phyloP scores from a whole-genome alignment of 179 eudicot species.

The Drosera spatulata region DNA sequence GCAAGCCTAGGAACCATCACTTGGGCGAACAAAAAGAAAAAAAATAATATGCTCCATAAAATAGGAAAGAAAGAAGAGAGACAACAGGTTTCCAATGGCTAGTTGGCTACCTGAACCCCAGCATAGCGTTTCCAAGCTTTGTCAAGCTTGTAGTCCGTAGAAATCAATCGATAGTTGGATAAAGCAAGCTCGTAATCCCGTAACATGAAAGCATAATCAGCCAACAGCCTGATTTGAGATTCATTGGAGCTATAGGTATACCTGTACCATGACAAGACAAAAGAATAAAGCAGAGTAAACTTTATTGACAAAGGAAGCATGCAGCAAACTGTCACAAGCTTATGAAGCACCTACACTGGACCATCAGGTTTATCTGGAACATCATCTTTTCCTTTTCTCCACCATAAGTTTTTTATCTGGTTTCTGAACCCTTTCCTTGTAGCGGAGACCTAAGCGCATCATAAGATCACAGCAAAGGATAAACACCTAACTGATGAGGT shows the following conservation, averaged over 20 bases:
- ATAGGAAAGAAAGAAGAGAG: background rate
- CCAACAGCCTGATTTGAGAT: constrained; percentile 92
- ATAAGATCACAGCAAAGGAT: constrained; percentile 6
- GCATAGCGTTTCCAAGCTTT: constrained; percentile 97
- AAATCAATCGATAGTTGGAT: constrained; percentile 87
- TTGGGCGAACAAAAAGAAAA: no score
- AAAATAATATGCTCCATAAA: no score
- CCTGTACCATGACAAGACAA: constrained; percentile 32
- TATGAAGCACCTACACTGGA: constrained; percentile 42
- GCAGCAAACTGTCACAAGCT: constrained; percentile 1
- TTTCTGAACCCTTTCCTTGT: constrained; percentile 98
- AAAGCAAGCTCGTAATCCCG: constrained; percentile 92
- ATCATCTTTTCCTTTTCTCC: constrained; percentile 99
- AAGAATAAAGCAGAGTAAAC: background rate
- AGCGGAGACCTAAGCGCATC: constrained; percentile 65
- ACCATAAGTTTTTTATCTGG: constrained; percentile 97
- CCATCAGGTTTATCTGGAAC: constrained; percentile 56
- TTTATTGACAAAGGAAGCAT: constrained; percentile 4
- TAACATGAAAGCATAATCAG: constrained; percentile 95
- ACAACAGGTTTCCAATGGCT: background rate
- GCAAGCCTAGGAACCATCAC: no score
- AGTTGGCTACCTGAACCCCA: constrained; percentile 70
- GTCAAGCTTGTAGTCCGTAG: constrained; percentile 96
- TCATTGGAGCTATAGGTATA: constrained; percentile 90
- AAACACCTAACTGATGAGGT: background rate